Percentiles rank a stretch among this genome's conserved stretches.
These are phyloP conservation scores for Heritiera fomes DNA, from an alignment of 345 rosid genomes.

Conservation along the genomic window DNA sequence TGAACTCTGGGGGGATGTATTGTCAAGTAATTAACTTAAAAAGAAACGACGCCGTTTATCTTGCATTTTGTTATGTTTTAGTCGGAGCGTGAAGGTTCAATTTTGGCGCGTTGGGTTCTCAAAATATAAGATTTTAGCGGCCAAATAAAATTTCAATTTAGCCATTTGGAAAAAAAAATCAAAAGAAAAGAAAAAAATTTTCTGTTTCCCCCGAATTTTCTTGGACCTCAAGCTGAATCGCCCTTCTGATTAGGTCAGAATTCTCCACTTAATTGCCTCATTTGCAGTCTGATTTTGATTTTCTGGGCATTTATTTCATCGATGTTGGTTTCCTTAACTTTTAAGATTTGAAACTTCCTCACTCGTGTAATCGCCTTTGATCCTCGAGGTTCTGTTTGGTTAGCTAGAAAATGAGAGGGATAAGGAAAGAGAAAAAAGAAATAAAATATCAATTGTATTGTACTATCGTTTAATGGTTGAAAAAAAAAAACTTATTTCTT, in stretches of 20 bases:
- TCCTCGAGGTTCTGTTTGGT: not conserved
- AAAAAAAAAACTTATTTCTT: not conserved
- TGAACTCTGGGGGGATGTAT: too few species aligned
- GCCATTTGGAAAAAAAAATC: too few species aligned
- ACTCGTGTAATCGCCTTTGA: not conserved
- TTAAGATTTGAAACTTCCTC: not conserved
- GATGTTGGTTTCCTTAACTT: not conserved
- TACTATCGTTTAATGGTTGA: not conserved
- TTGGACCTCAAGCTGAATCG: not conserved
- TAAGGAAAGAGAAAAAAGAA: not conserved
- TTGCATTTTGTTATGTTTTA: too few species aligned
- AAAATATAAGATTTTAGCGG: too few species aligned
- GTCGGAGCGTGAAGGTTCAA: too few species aligned
- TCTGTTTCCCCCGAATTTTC: not conserved
- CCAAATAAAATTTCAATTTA: too few species aligned
- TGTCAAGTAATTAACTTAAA: too few species aligned
- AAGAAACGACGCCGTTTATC: too few species aligned
- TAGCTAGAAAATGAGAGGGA: not conserved
- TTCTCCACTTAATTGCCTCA: not conserved
- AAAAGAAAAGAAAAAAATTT: too few species aligned
- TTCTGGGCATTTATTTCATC: not conserved
- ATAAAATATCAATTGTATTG: not conserved
- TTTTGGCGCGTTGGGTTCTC: too few species aligned
- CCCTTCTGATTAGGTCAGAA: not conserved
- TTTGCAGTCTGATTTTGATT: not conserved